Percentiles rank a stretch among this genome's conserved stretches.
Conservation (phyloP, 345 rosid species). For the Jatropha curcas region DNA sequence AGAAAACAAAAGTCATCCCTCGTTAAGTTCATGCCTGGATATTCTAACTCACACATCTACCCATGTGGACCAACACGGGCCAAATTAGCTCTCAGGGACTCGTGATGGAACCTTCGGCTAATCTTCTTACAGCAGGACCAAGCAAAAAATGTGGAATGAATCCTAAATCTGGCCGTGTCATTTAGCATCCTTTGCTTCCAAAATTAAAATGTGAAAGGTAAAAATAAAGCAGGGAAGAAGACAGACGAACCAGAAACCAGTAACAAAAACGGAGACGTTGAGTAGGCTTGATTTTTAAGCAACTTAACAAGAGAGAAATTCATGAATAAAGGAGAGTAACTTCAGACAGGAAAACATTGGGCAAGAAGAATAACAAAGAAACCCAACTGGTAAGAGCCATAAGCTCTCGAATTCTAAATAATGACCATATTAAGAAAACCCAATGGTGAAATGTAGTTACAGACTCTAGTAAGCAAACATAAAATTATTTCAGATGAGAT, state of each 20-base stretch:
- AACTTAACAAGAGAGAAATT: not conserved
- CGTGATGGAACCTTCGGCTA: not conserved
- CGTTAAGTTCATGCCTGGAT: not conserved
- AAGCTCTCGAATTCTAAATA: not conserved
- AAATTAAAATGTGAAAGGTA: too few relatives aligned
- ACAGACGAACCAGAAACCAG: slow-evolving; percentile 3
- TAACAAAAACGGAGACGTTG: not conserved
- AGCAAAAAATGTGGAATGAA: not conserved
- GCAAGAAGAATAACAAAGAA: slow-evolving; percentile 1
- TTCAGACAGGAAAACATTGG: not conserved
- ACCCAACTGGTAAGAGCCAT: not conserved
- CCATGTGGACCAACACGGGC: not conserved
- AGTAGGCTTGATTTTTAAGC: not conserved
- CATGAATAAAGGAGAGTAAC: not conserved
- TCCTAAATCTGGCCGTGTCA: not conserved
- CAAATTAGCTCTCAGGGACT: not conserved
- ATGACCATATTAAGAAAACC: not conserved
- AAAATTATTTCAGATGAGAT: not conserved
- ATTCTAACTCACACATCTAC: too few relatives aligned
- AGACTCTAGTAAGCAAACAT: not conserved
- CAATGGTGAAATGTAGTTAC: not conserved
- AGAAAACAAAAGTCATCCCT: not conserved
- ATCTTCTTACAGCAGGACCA: not conserved
- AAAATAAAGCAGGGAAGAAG: not conserved
- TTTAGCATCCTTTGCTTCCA: not conserved